Percentiles rank a stretch among this genome's conserved stretches.
Evolutionary conservation across 2,329 filamentous ascomycete genomes (phyloP).

Genomic region (Diaporthe citriasiana): DNA sequence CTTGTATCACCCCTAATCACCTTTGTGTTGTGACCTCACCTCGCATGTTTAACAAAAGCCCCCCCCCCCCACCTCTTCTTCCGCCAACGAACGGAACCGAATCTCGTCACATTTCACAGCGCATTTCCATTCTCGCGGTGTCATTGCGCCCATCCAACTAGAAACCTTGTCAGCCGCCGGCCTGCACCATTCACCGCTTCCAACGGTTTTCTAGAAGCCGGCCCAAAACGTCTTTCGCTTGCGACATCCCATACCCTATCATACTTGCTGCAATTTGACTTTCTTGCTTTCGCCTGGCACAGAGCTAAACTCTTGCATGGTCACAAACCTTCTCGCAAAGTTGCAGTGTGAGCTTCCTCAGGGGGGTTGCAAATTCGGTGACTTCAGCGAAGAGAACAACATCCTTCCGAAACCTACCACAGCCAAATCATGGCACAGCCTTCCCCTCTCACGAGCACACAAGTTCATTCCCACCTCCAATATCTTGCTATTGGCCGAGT

Average conservation of each 20-base stretch:
- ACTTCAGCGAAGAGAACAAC: neutral
- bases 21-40: slow-evolving; percentile 10
- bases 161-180: slow-evolving; percentile 15
- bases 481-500: slow-evolving; percentile 3
- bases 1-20: slow-evolving; percentile 12
- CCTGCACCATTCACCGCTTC: slow-evolving; percentile 1
- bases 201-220: slow-evolving; percentile 26
- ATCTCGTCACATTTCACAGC: slow-evolving; percentile 15
- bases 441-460: neutral
- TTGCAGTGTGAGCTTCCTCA: neutral
- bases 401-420: neutral
- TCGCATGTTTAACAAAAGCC: slow-evolving; percentile 11
- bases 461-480: neutral
- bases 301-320: neutral
- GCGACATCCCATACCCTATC: neutral
- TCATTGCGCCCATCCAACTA: slow-evolving; percentile 1
- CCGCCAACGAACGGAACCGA: neutral
- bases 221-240: neutral
- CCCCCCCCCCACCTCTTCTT: neutral
- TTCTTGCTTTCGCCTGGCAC: neutral
- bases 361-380: neutral
- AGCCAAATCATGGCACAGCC: neutral
- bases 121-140: neutral
- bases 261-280: neutral
- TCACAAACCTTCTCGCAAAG: neutral